Base-by-base conservation (phyloP, 257 asterid genomes). In the Primulina eburnea region DNA sequence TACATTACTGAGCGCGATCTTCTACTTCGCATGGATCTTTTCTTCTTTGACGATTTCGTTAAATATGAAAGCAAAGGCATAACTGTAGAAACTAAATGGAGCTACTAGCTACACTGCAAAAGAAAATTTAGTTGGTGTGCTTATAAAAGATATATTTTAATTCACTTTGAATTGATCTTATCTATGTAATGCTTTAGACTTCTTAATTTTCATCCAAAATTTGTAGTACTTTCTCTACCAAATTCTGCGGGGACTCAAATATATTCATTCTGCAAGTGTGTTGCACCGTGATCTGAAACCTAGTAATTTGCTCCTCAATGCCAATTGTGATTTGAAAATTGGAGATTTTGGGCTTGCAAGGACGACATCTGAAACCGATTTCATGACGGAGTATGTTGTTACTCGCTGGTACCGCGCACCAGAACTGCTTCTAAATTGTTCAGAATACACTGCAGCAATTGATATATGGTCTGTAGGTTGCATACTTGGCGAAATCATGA, bases 381-480 rank as follows among this genome's bases (percentile, higher is more conserved):
- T 90, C 83, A 93, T 93, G 97, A 93, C 99, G 2, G 99, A 93
- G 82, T 93, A 93, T 37, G 97, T 93, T n/a, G 99, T 93, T 61
- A 87, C 99, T 72, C 96, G 97, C 52, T 93, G 99, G 99, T 93
- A 93, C 66, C 84, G 99, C 64, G 99, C 97, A 17, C 99, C 99
- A 0, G 99, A 93, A 65, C 89, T 93, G 83, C 96, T 93, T 59
- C 73, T 93, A n/a, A 93, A 93, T 70, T 90, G 99, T 70, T 93
- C 96, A 0, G 99, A 93, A 69, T 93, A 93, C 86, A 93, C 99
- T 1, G 96, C 97, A 52, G 96, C 99, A 1, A 90, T 93, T 12
- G 99, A 93, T 79, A 90, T 89, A 60, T 93, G 99, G 99, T 93
- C 99, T 4, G 99, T 93, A 0, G 99, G 97, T 76, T 93, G 99